Evolutionary conservation across 176 grass and related monocot genomes (phyloP), one percentile per base, ranked within the genome.

Genomic region (Oryza rufipogon): DNA sequence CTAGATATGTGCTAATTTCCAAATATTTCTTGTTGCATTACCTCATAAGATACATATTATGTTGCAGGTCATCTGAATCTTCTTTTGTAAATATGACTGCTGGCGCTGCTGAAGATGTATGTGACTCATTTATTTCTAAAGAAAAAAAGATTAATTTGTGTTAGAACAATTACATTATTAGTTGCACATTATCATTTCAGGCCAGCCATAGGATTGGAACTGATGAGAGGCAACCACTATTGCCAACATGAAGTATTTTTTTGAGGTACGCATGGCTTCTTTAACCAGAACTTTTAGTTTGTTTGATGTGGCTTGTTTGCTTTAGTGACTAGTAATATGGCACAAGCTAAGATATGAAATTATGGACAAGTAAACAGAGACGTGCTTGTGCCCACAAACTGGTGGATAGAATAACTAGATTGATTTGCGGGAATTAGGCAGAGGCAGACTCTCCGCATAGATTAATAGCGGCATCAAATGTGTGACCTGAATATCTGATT

Each of bases 11-110:
- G 63, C 6, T 76, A 6, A 20, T 82, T 82, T 83, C 44, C 9
- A 68, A 69, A 38, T 38, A n/a, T 82, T 54, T 56, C 39, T 56
- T 56, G 34, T 19, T 11, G 0, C 12, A 8, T 81, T 49, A 19
- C 28, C 68, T 83, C 8, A 32, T 83, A 48, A 34, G 13, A 49
- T 45, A 16, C 41, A 73, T 86, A 4, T 39, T 79, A 39, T 45
- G 76, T 87, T 65, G 87, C 87, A 98, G 96, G 81, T 90, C 87
- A 65, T 77, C 91, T 33, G 96, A 98, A 68, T 91, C 91, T 87
- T 91, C 95, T 87, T 98, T 98, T 87, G 85, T 95, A 90, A 95
- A 98, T 88, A 95, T 98, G 93, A 89, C 96, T 92, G 91, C 93
- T 90, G 91, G 93, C 69, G 93, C 96, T 39, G 72, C 91, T 83